A percentile compares a stretch with the other conserved stretches of the same genome.
These are phyloP conservation scores for Peronospora destructor DNA, from an alignment of 352 stramenopile genomes.

Conservation along the genomic window DNA sequence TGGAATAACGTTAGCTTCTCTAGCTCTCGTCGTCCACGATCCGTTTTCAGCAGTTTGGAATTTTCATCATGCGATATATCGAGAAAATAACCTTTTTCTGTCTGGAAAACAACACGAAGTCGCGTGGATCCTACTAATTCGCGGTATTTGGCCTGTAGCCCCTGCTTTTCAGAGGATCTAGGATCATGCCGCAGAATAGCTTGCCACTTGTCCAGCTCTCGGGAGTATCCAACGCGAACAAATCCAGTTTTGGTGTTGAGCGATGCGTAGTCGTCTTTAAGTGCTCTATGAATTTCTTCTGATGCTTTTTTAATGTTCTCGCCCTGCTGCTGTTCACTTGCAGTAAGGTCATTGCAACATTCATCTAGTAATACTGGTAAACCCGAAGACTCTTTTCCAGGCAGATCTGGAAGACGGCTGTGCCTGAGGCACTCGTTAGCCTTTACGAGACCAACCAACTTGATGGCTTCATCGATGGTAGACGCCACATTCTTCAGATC, in stretches of 20 bases:
- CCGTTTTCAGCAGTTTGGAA: conserved; percentile 30
- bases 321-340: conserved; percentile 13
- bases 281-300: conserved; percentile 41
- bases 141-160: conserved; percentile 57
- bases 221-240: conserved; percentile 46
- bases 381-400: conserved; percentile 14
- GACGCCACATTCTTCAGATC: conserved; percentile 62
- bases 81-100: conserved; percentile 60
- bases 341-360: conserved; percentile 22
- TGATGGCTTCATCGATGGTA: conserved; percentile 45
- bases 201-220: conserved; percentile 59
- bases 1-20: conserved; percentile 49
- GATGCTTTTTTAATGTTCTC: conserved; percentile 23
- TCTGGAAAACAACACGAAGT: conserved; percentile 53
- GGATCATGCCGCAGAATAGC: conserved; percentile 38
- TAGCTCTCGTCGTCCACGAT: conserved; percentile 16
- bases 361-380: conserved; percentile 28
- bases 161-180: conserved; percentile 31
- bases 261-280: conserved; percentile 52
- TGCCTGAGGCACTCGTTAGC: conserved; percentile 19
- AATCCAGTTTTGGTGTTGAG: conserved; percentile 61
- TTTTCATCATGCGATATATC: conserved; percentile 61
- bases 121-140: conserved; percentile 42
- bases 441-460: conserved; percentile 30
- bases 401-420: conserved; percentile 22